Evolutionary conservation across 495 filamentous ascomycete species (phyloP).

Genomic region (Umbilicaria muhlenbergii): DNA sequence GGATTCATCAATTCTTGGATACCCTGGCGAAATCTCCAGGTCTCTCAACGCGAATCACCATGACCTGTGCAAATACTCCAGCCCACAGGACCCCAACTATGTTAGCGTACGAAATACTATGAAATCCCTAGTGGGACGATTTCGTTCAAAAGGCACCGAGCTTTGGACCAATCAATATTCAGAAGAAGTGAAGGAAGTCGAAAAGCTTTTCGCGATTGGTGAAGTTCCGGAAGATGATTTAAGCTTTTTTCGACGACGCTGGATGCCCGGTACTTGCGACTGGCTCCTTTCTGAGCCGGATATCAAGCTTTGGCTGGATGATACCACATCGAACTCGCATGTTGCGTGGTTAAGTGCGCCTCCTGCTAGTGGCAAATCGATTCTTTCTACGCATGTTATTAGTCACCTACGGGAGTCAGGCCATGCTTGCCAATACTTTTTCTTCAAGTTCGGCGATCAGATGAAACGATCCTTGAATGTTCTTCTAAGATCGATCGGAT

Average conservation of each 20-base stretch:
- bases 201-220: slow-evolving; percentile 12
- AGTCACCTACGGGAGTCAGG: slow-evolving; percentile 6
- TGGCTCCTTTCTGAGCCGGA: slow-evolving; percentile 14
- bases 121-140: neutral
- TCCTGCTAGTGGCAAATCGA: slow-evolving; percentile 21
- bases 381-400: slow-evolving; percentile 15
- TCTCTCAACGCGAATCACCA: slow-evolving; percentile 32
- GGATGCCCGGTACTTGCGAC: slow-evolving; percentile 18
- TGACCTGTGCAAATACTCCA: slow-evolving; percentile 30
- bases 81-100: slow-evolving; percentile 26
- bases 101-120: slow-evolving; percentile 18
- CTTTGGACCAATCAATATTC: slow-evolving; percentile 4
- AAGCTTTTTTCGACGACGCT: slow-evolving; percentile 16
- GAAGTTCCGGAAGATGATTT: slow-evolving; percentile 20
- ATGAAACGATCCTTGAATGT: slow-evolving; percentile 9
- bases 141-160: slow-evolving; percentile 9
- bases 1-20: slow-evolving; percentile 30
- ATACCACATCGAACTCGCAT: slow-evolving; percentile 4
- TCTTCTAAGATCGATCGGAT: slow-evolving; percentile 21
- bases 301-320: slow-evolving; percentile 17
- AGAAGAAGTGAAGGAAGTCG: neutral
- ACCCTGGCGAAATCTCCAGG: slow-evolving; percentile 23
- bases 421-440: slow-evolving; percentile 18
- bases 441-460: slow-evolving; percentile 21
- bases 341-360: slow-evolving; percentile 18